Percentiles rank a stretch among this genome's conserved stretches.
Conservation (phyloP, 108 stramenopile species). For the Cyclostephanos tholiformis region DNA sequence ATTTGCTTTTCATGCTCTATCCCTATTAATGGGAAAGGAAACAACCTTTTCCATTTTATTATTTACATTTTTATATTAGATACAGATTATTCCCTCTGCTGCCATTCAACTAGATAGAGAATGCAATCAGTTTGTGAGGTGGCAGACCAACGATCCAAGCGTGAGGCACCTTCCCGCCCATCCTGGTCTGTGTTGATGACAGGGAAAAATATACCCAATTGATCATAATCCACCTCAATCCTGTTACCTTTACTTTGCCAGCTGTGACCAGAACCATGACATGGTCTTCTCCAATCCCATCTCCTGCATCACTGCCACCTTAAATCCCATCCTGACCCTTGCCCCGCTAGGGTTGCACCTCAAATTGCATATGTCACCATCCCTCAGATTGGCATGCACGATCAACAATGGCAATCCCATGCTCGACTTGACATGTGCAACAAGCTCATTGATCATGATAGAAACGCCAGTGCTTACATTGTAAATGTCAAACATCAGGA, state of each 20-base stretch:
- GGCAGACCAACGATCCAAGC: too few relatives aligned
- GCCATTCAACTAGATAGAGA: too few relatives aligned
- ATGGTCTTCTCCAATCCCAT: slow-evolving; percentile 45
- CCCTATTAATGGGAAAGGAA: too few relatives aligned
- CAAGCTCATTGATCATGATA: slow-evolving; percentile 70
- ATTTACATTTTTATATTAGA: too few relatives aligned
- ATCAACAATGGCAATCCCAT: slow-evolving; percentile 56
- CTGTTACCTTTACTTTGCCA: not conserved
- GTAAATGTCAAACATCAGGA: slow-evolving; percentile 71
- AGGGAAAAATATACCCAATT: too few relatives aligned
- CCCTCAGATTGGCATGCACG: slow-evolving; percentile 32
- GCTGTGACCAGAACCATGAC: slow-evolving; percentile 24
- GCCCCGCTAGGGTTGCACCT: slow-evolving; percentile 35
- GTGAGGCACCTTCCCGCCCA: too few relatives aligned
- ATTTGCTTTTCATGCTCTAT: too few relatives aligned
- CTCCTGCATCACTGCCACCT: slow-evolving; percentile 33
- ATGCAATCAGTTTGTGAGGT: too few relatives aligned
- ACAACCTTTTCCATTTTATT: too few relatives aligned
- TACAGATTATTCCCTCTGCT: too few relatives aligned
- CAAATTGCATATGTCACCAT: slow-evolving; percentile 45
- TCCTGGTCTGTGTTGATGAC: too few relatives aligned
- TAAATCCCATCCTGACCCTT: slow-evolving; percentile 28
- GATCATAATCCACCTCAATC: too few relatives aligned
- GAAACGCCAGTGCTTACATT: slow-evolving; percentile 83
- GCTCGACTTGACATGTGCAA: slow-evolving; percentile 58